Percentiles rank a stretch among this genome's conserved stretches.
These are phyloP conservation scores for Eucalyptus sp. DNA, from an alignment of 345 rosid species.

Conservation along the genomic window DNA sequence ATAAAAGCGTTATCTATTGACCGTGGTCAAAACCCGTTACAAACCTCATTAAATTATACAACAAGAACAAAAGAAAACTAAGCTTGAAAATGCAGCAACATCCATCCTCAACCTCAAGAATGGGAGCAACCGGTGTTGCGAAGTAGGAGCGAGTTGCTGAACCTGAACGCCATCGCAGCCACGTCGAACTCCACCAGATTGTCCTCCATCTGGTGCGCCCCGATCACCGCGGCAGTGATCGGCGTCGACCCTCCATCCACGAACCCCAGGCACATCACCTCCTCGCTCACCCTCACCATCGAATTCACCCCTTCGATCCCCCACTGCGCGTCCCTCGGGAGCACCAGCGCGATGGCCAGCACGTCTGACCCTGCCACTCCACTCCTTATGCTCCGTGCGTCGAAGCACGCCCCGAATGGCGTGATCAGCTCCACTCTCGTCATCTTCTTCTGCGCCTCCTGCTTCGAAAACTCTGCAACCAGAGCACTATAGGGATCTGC, in stretches of 20 bases:
- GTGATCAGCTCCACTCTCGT: neutral
- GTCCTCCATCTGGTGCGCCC: conserved; percentile 23
- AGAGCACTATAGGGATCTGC: conserved; percentile 10
- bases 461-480: conserved; percentile 4
- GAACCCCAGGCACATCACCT: conserved; percentile 11
- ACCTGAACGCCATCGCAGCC: conserved; percentile 13
- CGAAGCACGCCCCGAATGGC: conserved; percentile 7
- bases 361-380: conserved; percentile 4
- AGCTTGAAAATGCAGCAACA: neutral
- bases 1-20: neutral
- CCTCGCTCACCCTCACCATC: conserved; percentile 10
- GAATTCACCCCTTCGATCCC: conserved; percentile 24
- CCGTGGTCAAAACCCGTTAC: neutral
- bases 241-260: conserved; percentile 16
- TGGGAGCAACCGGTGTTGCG: conserved; percentile 14
- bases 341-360: conserved; percentile 13
- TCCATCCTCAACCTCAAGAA: neutral
- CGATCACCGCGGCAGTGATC: conserved; percentile 14
- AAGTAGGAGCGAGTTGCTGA: conserved; percentile 18
- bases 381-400: neutral
- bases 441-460: neutral
- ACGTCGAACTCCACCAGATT: conserved; percentile 27
- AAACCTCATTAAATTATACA: neutral
- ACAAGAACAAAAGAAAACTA: neutral
- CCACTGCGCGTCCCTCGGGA: conserved; percentile 9